Conservation (phyloP, 257 asterid species). For the Nicotiana tabacum region DNA sequence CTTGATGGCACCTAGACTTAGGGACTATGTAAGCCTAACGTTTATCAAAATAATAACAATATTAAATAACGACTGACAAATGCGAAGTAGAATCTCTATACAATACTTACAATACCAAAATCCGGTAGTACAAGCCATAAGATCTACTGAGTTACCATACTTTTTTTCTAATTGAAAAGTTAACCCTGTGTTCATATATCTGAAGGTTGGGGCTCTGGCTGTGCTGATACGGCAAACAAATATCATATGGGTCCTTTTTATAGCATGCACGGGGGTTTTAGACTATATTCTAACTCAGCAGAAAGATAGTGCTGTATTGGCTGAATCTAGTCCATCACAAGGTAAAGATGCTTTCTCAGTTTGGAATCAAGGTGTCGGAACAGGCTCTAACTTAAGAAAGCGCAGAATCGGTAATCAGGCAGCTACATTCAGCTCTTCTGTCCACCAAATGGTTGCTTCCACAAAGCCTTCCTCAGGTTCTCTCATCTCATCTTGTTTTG, state of each 20-base stretch:
- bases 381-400: slow-evolving; percentile 60
- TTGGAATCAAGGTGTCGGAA: slow-evolving; percentile 21
- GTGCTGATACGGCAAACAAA: slow-evolving; percentile 91
- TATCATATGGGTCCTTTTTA: slow-evolving; percentile 83
- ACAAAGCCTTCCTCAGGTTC: slow-evolving; percentile 48
- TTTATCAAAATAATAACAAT: background rate
- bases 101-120: too few species aligned
- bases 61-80: too few species aligned
- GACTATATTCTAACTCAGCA: slow-evolving; percentile 41
- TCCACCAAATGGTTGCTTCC: slow-evolving; percentile 19
- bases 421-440: slow-evolving; percentile 17
- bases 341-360: slow-evolving; percentile 29
- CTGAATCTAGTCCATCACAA: slow-evolving; percentile 31
- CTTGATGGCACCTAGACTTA: too few species aligned
- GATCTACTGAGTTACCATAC: too few species aligned
- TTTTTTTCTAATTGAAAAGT: background rate
- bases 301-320: slow-evolving; percentile 27
- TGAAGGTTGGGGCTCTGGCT: slow-evolving; percentile 76
- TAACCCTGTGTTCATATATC: slow-evolving; percentile 10
- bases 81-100: too few species aligned
- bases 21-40: too few species aligned
- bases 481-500: slow-evolving; percentile 22
- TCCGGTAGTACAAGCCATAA: too few species aligned
- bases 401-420: slow-evolving; percentile 36
- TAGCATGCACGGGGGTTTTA: slow-evolving; percentile 65